These are phyloP conservation scores for Pyrus communis DNA, from an alignment of 306 rosid species.

Conservation along the genomic window DNA sequence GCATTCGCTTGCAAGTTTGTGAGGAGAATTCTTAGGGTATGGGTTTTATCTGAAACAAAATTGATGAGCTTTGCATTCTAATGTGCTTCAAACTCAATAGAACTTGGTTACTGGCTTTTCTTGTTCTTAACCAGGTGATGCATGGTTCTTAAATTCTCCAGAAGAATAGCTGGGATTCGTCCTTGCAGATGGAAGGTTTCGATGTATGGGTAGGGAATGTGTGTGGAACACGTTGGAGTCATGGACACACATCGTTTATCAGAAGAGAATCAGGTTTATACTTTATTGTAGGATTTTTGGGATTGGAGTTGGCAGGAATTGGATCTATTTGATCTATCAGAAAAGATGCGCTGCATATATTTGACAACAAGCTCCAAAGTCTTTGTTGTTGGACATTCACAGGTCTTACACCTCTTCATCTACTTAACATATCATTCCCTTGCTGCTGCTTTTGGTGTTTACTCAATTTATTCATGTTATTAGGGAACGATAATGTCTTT, in stretches of 20 bases:
- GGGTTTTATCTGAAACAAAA: too few relatives aligned
- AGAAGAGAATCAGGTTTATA: constrained; percentile 47
- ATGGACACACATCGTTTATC: constrained; percentile 60
- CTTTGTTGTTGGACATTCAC: constrained; percentile 85
- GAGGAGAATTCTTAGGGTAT: too few relatives aligned
- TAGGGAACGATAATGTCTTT: constrained; percentile 85
- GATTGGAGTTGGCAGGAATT: constrained; percentile 97
- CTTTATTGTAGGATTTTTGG: constrained; percentile 67
- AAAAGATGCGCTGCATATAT: constrained; percentile 50
- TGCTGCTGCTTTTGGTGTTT: not conserved
- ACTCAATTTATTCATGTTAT: constrained; percentile 9
- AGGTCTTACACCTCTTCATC: constrained; percentile 44
- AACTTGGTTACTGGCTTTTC: not conserved
- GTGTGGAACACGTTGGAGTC: constrained; percentile 95
- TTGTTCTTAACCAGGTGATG: constrained; percentile 57
- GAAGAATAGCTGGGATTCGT: constrained; percentile 80
- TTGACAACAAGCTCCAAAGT: constrained; percentile 48
- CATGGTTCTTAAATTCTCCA: constrained; percentile 76
- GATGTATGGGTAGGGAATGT: constrained; percentile 97
- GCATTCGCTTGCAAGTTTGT: too few relatives aligned
- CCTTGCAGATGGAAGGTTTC: constrained; percentile 86
- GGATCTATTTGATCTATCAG: constrained; percentile 66
- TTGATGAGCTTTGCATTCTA: not conserved
- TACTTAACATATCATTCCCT: constrained; percentile 1
- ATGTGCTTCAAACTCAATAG: not conserved